phyloP scores from a whole-genome alignment of 1,284 basidiomycete genomes.

The Anthracocystis panici-leucophaei region DNA sequence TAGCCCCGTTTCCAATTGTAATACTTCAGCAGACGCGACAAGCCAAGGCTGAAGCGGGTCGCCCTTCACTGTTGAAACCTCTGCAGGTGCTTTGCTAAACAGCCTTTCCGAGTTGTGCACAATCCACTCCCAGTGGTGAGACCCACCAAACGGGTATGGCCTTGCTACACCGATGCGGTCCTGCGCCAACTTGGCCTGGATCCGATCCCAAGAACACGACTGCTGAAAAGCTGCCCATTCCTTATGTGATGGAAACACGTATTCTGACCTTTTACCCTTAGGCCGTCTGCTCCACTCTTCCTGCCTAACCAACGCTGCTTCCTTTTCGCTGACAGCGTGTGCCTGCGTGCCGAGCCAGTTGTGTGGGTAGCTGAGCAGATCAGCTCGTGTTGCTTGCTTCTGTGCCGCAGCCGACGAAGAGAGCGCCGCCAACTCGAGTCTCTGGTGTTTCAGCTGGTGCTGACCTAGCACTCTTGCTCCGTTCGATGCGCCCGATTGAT shows the following conservation, averaged over 20 bases:
- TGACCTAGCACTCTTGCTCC: constrained; percentile 60
- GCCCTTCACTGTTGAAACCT: neutral
- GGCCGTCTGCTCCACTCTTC: constrained; percentile 58
- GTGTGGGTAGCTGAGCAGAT: constrained; percentile 47
- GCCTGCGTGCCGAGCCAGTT: constrained; percentile 57
- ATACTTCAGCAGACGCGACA: constrained; percentile 6
- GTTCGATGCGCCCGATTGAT: constrained; percentile 45
- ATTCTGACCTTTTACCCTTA: constrained; percentile 61
- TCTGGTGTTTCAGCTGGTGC: constrained; percentile 55
- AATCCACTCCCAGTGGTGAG: constrained; percentile 36
- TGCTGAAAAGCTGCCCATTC: constrained; percentile 36
- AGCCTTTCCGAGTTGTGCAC: constrained; percentile 36
- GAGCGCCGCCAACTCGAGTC: constrained; percentile 42
- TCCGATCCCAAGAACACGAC: constrained; percentile 17
- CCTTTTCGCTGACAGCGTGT: constrained; percentile 28
- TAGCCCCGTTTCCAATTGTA: constrained; percentile 4
- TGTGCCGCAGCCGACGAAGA: constrained; percentile 9
- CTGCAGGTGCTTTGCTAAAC: constrained; percentile 6
- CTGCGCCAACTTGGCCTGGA: constrained; percentile 12
- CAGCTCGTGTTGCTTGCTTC: constrained; percentile 6
- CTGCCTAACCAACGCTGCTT: constrained; percentile 15
- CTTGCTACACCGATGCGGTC: constrained; percentile 38
- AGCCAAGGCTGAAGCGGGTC: constrained; percentile 18
- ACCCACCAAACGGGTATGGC: constrained; percentile 34
- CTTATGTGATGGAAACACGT: constrained; percentile 35